Evolutionary conservation across 2,329 filamentous ascomycete species (phyloP).

Genomic region (Stenocarpella maydis): DNA sequence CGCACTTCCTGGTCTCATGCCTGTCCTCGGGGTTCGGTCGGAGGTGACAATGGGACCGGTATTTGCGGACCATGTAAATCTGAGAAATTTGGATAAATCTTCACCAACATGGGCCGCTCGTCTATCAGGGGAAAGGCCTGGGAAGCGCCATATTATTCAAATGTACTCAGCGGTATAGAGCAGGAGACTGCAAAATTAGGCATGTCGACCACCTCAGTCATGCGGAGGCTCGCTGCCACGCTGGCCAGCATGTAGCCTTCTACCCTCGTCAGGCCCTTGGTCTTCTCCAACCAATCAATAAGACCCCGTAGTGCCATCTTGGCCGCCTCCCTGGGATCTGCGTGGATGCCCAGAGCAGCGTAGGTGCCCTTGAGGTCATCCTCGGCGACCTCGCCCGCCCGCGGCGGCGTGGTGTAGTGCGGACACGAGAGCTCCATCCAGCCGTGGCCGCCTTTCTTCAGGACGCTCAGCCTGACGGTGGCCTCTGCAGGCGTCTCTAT

Average conservation of each 20-base stretch:
- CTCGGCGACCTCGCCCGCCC: constrained; percentile 48
- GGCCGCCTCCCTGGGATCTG: constrained; percentile 56
- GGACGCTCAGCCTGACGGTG: constrained; percentile 55
- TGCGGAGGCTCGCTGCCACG: constrained; percentile 58
- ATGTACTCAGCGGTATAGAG: constrained; percentile 57
- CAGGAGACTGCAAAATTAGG: constrained; percentile 61
- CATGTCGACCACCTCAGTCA: constrained; percentile 62
- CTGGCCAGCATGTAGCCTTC: constrained; percentile 63
- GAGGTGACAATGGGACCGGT: background rate
- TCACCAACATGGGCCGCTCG: background rate
- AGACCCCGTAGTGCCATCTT: constrained; percentile 56
- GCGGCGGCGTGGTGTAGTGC: constrained; percentile 53
- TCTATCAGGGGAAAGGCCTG: background rate
- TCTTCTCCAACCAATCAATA: constrained; percentile 56
- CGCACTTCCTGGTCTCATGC: background rate
- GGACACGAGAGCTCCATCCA: constrained; percentile 49
- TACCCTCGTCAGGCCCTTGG: constrained; percentile 53
- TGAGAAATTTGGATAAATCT: background rate
- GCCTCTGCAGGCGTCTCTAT: constrained; percentile 62
- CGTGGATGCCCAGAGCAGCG: constrained; percentile 62
- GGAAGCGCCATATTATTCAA: constrained; percentile 41
- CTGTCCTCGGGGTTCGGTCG: background rate
- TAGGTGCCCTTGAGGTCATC: constrained; percentile 55
- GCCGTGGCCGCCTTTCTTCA: constrained; percentile 49
- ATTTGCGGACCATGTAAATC: background rate